Base-by-base conservation (phyloP, 306 rosid genomes). In the Notholithocarpus densiflorus region DNA sequence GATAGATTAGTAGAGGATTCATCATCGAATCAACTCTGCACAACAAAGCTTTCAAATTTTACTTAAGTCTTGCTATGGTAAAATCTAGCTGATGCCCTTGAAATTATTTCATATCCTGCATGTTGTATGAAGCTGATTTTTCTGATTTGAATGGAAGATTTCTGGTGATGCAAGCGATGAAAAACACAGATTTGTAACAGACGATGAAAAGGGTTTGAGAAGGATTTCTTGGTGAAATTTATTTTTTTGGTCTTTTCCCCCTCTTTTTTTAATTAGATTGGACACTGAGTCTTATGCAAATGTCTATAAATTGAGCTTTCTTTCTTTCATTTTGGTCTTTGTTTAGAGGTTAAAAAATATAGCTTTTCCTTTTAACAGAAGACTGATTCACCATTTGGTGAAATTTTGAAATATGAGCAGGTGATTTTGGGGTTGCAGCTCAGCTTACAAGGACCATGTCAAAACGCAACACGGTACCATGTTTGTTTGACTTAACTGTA, bases 371-470 rank as follows among this genome's bases (percentile, higher is more conserved):
- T 11, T 13, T 68, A 48, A 5, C 13, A 75, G 71, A 79, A 73
- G 75, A 24, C 37, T 40, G 45, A 40, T 40, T 40, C 45, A 40
- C 45, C 45, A 40, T 40, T 8, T 8, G 45, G 45, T 40, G 45
- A 40, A 72, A 70, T 66, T 69, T 88, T 68, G 71, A 53, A 77
- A 80, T 80, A 23, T 76, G 89, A 80, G 76, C 94, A 95, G 99
- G 99, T 69, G 99, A 95, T 87, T 95, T 95, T 87, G 99, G 99
- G 76, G 99, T 95, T 85, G 98, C 99, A 54, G 99, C 99, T 0
- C 99, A 95, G 79, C 97, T 95, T 52, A 95, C 99, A 24, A 89
- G 99, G 91, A 95, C 99, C 77, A 95, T 95, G 99, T 95, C 99
- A 75, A 95, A 95, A 92, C 98, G 99, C 81, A 95, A 95, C 77